Evolutionary conservation across 2,329 filamentous ascomycete genomes (phyloP).

Genomic region (Trichophyton rubrum): DNA sequence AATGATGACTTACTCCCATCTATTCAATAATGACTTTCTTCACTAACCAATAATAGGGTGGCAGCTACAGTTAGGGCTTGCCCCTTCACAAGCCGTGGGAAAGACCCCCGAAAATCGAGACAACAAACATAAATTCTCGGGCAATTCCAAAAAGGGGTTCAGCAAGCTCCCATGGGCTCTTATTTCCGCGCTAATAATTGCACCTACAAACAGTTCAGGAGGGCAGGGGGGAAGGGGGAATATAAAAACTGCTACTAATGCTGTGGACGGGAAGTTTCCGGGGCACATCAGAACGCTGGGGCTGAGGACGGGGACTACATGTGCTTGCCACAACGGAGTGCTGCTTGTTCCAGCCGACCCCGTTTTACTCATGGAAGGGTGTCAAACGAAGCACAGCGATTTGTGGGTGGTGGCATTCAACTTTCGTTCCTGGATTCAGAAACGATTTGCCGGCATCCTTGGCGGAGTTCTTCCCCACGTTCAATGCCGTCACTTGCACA

Average conservation of each 20-base stretch:
- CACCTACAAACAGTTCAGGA: neutral
- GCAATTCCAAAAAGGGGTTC: neutral
- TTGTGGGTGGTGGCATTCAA: neutral
- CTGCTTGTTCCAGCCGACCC: neutral
- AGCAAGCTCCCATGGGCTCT: neutral
- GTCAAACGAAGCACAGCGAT: neutral
- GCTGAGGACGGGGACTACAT: neutral
- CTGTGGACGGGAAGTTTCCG: neutral
- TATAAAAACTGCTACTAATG: neutral
- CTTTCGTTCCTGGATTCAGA: neutral
- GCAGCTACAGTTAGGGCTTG: neutral
- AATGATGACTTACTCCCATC: neutral
- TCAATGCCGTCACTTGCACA: slow-evolving; percentile 1
- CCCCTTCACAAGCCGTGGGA: neutral
- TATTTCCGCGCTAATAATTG: neutral
- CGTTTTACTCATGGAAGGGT: neutral
- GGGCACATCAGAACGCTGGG: neutral
- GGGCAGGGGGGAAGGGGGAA: neutral
- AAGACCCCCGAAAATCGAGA: neutral
- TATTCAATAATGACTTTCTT: neutral
- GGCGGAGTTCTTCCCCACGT: neutral
- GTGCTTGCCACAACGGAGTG: neutral
- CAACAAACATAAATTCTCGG: neutral
- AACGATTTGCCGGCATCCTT: neutral
- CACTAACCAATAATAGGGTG: neutral